Base-by-base conservation (phyloP, 2,329 filamentous ascomycete species). In the Celoporthe dispersa region DNA sequence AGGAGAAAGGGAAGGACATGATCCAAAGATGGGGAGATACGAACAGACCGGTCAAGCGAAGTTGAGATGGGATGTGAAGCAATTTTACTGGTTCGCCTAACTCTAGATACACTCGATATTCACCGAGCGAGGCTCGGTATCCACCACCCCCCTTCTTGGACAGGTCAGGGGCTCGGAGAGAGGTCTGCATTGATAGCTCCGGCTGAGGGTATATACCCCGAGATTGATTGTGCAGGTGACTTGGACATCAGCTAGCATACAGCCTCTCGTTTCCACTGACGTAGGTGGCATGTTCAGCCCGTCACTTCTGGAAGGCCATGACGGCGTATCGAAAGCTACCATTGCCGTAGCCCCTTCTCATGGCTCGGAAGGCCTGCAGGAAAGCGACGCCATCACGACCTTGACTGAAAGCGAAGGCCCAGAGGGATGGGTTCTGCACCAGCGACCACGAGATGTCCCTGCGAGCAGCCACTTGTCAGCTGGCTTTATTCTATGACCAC, bases 391-490 rank as follows among this genome's bases (percentile, higher is more conserved):
- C 87, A 72, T 90, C 87, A 64, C 87, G 79, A 14, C 87, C 87
- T 74, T 89, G 87, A 31, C 85, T 85, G 57, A 89, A 83, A 5
- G 87, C 87, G 72, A 89, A 88, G 0, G 87, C 85, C 87, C 87
- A 89, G 9, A 90, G 81, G 2, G 86, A 84, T 0, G 87, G 87
- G 35, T 86, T 88, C 71, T 88, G 86, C 22, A 90, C 83, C 12
- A 90, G 79, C 9, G 82, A 81, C 87, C 87, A 89, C 22, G 86
- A 87, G n/a, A 90, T 88, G 73, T 90, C 87, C 87, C 87, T 89
- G 61, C 1, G 5, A n/a, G 61, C 48, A 63, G 55, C 35, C 31
- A 19, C 41, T 22, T 28, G 51, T 73, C 64, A 66, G 70, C 31
- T 25, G 22, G 14, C 11, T 31, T 6, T 25, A 25, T 22, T 55